Base-by-base conservation (phyloP, 176 grass and related monocot species). In the Oryza rufipogon region DNA sequence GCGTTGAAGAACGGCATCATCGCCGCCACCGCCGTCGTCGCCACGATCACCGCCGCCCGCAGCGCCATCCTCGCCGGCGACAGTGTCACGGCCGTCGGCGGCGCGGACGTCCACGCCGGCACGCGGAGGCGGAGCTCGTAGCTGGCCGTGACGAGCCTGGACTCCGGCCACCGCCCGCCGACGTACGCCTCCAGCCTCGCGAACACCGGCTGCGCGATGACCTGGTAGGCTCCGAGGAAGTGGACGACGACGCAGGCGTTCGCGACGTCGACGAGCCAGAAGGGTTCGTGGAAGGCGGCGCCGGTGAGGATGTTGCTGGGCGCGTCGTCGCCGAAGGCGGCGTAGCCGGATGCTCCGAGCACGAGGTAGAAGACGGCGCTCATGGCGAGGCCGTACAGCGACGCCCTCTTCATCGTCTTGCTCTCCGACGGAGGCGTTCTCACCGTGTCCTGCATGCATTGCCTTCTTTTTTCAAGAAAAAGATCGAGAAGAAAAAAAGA, bases 1-100 rank as follows among this genome's bases (percentile, higher is more conserved):
- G 91, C 93, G 80, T 96, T 96, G 89, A 99, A 99, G 83, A 96
- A 99, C 0, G 96, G 96, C 38, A 96, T 78, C 80, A 94, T 49
- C 91, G 91, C 92, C 5, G 96, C 87, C 0, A 99, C 93, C 42
- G 95, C 61, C 13, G 96, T 96, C 46, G 46, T 48, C 46, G 46
- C 46, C 46, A 48, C 46, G 46, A 48, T 48, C 46, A 48, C 46
- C 46, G 46, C 46, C 46, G 11, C 2, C 46, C 46, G 46, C 3
- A 48, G 46, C 46, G 11, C 46, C 11, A 48, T 13, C 4, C 13
- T 48, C 11, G 11, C 46, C 3, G 46, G 46, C 4, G 11, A 48
- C 46, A 48, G 0, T 11, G 46, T 48, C 13, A 48, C 11, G 44
- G 9, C 11, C 11, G 44, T 46, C 46, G 46, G 6, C 6, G 46